phyloP scores from a whole-genome alignment of 176 grass and related monocot genomes.

The Tillandsia leiboldiana region DNA sequence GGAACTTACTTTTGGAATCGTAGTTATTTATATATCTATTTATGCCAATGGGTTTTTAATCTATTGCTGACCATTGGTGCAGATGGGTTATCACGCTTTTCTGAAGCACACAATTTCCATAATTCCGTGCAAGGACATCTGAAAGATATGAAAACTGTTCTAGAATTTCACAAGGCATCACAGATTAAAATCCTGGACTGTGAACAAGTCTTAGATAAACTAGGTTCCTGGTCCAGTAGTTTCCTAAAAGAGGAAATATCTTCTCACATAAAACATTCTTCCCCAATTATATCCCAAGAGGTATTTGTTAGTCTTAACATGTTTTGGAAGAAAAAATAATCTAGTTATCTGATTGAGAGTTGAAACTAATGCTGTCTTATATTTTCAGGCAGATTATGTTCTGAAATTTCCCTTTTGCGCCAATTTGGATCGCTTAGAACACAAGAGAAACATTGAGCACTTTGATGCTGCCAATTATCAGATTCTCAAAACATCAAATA shows the following conservation, averaged over 20 bases:
- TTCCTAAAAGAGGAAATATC: slow-evolving; percentile 40
- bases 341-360: not conserved
- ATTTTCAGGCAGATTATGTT: slow-evolving; percentile 48
- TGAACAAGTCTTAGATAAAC: slow-evolving; percentile 47
- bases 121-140: slow-evolving; percentile 61
- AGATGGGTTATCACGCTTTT: slow-evolving; percentile 47
- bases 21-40: not conserved
- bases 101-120: slow-evolving; percentile 27
- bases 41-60: slow-evolving; percentile 6
- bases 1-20: not conserved
- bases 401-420: slow-evolving; percentile 56
- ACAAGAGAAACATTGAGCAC: slow-evolving; percentile 66
- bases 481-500: slow-evolving; percentile 37
- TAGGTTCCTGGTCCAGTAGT: slow-evolving; percentile 48
- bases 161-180: slow-evolving; percentile 79
- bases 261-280: slow-evolving; percentile 13
- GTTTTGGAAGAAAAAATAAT: not conserved
- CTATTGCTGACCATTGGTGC: not conserved
- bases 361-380: not conserved
- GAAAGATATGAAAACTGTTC: slow-evolving; percentile 47
- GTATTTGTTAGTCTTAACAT: slow-evolving; percentile 10
- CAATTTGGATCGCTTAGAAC: slow-evolving; percentile 57
- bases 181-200: slow-evolving; percentile 40
- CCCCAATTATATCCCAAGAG: slow-evolving; percentile 20
- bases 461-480: slow-evolving; percentile 22